A percentile compares a stretch with the other conserved stretches of the same genome.
Evolutionary conservation across 2,329 filamentous ascomycete genomes (phyloP).

Genomic region (Neoarthrinium moseri): DNA sequence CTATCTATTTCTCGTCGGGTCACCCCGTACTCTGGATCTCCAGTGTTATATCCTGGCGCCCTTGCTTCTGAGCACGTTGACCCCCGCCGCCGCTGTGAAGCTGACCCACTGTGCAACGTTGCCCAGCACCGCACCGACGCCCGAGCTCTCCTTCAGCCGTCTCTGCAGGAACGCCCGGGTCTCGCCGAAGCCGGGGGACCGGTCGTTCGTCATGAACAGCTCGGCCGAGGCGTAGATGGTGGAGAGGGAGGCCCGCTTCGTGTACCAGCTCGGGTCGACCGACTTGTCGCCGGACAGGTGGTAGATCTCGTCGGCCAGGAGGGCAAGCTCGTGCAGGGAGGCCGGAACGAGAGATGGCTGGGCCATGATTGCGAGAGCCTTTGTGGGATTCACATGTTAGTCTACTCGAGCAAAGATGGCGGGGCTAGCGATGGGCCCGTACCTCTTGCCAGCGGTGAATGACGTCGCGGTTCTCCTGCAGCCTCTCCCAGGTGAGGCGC

Average conservation of each 20-base stretch:
- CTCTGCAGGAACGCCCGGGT: slow-evolving; percentile 79
- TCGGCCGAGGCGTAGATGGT: slow-evolving; percentile 71
- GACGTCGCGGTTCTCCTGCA: slow-evolving; percentile 72
- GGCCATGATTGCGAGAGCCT: slow-evolving; percentile 90
- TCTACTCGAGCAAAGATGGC: too few relatives aligned
- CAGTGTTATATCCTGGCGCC: slow-evolving; percentile 80
- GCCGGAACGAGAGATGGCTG: slow-evolving; percentile 74
- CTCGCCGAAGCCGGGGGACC: slow-evolving; percentile 67
- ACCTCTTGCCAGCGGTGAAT: slow-evolving; percentile 86
- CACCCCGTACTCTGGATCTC: too few relatives aligned
- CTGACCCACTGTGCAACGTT: slow-evolving; percentile 75
- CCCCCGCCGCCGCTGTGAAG: slow-evolving; percentile 72
- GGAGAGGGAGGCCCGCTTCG: slow-evolving; percentile 56
- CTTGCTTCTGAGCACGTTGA: slow-evolving; percentile 87
- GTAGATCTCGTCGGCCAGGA: slow-evolving; percentile 89
- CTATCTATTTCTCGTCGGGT: too few relatives aligned
- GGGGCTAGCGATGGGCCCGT: slow-evolving; percentile 25
- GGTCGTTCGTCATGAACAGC: slow-evolving; percentile 91
- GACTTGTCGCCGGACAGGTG: slow-evolving; percentile 78
- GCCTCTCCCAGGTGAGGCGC: slow-evolving; percentile 69
- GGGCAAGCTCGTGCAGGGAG: slow-evolving; percentile 75
- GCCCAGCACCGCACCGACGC: slow-evolving; percentile 59
- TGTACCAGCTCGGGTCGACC: slow-evolving; percentile 88
- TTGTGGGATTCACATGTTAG: slow-evolving; percentile 1
- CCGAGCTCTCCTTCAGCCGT: slow-evolving; percentile 67